A percentile compares a stretch with the other conserved stretches of the same genome.
phyloP scores from a whole-genome alignment of 2,329 filamentous ascomycete genomes.

The Clarireedia paspali region DNA sequence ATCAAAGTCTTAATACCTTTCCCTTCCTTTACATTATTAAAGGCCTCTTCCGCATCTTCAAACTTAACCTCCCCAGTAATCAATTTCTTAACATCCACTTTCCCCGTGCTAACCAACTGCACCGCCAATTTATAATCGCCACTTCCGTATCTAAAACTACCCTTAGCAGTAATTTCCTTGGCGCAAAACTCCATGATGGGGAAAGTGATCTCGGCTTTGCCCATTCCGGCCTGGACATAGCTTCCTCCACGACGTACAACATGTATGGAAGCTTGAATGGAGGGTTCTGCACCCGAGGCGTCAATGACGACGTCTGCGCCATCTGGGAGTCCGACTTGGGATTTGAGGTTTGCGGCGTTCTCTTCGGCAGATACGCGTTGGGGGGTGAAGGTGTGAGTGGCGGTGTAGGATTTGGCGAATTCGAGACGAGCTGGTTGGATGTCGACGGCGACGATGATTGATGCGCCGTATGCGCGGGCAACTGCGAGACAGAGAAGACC shows the following conservation, averaged over 20 bases:
- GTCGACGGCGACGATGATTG: conserved; percentile 78
- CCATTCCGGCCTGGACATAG: conserved; percentile 87
- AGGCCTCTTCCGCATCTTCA: conserved; percentile 75
- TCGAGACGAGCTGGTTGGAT: conserved; percentile 72
- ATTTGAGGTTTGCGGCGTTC: conserved; percentile 63
- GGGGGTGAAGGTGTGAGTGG: conserved; percentile 63
- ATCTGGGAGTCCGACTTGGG: conserved; percentile 51
- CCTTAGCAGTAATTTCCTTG: conserved; percentile 82
- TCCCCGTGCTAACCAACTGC: conserved; percentile 63
- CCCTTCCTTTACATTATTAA: conserved; percentile 76
- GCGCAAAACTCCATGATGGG: conserved; percentile 84
- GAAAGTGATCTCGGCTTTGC: conserved; percentile 77
- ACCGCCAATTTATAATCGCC: conserved; percentile 78
- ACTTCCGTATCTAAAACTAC: conserved; percentile 81
- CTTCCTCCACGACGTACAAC: conserved; percentile 62
- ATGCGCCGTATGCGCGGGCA: conserved; percentile 76
- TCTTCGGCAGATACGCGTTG: conserved; percentile 57
- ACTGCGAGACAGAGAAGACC: conserved; percentile 84
- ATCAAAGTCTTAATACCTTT: conserved; percentile 68
- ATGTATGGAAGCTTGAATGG: conserved; percentile 68
- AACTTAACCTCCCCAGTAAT: conserved; percentile 75
- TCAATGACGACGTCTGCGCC: conserved; percentile 77
- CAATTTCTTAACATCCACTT: conserved; percentile 74
- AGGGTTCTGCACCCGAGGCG: conserved; percentile 70
- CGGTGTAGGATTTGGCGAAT: conserved; percentile 66